Conservation (phyloP, 495 filamentous ascomycete genomes). For the Penicillium daleae region DNA sequence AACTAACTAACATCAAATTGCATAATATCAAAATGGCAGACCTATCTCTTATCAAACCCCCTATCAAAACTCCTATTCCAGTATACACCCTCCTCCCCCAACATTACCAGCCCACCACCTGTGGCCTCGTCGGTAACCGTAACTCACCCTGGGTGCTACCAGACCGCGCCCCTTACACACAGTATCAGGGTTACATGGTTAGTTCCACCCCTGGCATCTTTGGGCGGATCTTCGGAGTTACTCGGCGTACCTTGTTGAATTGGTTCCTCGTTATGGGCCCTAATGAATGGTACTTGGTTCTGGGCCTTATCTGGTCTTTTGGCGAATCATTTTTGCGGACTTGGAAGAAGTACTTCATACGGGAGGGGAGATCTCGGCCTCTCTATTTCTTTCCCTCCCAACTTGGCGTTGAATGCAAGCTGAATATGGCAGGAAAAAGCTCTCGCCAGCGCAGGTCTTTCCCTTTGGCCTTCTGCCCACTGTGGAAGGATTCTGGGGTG, state of each 20-base stretch:
- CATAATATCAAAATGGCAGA: background rate
- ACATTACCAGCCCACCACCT: background rate
- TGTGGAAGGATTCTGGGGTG: background rate
- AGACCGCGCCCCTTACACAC: conserved; percentile 1
- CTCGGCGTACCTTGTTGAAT: conserved; percentile 9
- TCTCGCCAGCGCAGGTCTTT: background rate
- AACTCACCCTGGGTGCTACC: conserved; percentile 2
- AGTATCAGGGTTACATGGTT: background rate
- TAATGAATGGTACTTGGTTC: background rate
- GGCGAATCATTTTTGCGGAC: background rate
- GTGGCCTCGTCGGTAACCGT: background rate
- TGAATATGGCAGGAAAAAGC: background rate
- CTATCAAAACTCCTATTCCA: background rate
- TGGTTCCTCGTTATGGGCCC: conserved; percentile 10
- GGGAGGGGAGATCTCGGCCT: background rate
- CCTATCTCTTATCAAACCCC: background rate
- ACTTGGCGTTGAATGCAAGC: background rate
- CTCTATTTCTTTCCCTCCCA: background rate
- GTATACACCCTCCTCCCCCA: background rate
- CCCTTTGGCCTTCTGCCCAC: background rate
- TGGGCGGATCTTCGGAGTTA: conserved; percentile 4
- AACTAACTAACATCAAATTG: background rate
- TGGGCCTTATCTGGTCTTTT: background rate
- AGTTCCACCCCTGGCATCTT: conserved; percentile 11
- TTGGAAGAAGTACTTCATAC: background rate